These are phyloP conservation scores for Verticillium nonalfalfae DNA, from an alignment of 2,329 filamentous ascomycete species.

Conservation along the genomic window DNA sequence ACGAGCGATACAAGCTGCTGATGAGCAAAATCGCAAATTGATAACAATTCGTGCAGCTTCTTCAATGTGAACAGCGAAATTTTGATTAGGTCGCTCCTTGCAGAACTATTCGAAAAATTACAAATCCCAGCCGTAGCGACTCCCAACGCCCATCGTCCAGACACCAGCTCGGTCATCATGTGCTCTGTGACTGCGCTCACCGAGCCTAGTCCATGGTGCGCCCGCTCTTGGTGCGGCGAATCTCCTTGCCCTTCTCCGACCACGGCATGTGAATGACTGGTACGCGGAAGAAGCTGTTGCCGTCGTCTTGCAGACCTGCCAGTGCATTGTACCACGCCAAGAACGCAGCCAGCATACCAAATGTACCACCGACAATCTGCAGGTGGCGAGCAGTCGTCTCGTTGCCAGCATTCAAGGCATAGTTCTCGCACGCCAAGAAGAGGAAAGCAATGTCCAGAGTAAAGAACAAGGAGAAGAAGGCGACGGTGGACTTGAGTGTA, in stretches of 20 bases:
- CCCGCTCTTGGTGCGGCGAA: slow-evolving; percentile 43
- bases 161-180: no score
- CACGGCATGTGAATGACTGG: slow-evolving; percentile 94
- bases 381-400: slow-evolving; percentile 37
- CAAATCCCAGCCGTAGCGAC: neutral
- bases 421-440: slow-evolving; percentile 61
- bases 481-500: slow-evolving; percentile 70
- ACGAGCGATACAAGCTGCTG: no score
- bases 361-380: slow-evolving; percentile 67
- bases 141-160: neutral
- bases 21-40: no score
- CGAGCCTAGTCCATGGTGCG: slow-evolving; percentile 9
- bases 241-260: slow-evolving; percentile 69
- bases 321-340: slow-evolving; percentile 83
- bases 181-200: no score
- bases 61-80: no score
- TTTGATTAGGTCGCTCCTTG: no score
- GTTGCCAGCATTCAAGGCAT: slow-evolving; percentile 45
- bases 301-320: slow-evolving; percentile 73
- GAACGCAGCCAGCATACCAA: slow-evolving; percentile 77
- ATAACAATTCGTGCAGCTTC: no score
- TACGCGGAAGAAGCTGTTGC: slow-evolving; percentile 83
- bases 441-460: slow-evolving; percentile 71
- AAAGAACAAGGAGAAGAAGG: slow-evolving; percentile 74
- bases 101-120: no score